Conservation (phyloP, 192 early-diverging fungal species). For the Podila verticillata region DNA sequence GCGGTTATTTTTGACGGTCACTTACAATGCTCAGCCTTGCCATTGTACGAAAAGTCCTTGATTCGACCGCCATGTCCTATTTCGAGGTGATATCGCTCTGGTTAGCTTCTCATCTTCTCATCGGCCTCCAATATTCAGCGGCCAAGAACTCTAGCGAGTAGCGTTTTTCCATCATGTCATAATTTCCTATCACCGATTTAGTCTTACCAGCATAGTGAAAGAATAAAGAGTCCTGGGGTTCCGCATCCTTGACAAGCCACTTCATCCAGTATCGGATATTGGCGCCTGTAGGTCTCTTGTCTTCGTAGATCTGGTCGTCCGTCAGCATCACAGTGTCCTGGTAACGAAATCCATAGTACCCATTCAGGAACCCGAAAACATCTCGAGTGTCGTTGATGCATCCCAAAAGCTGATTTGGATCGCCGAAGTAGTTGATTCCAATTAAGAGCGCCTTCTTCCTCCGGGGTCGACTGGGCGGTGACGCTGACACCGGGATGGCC, state of each 20-base stretch:
- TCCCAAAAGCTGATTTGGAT: constrained; percentile 49
- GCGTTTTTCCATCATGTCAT: too few species aligned
- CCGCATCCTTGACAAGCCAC: constrained; percentile 73
- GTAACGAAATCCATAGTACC: constrained; percentile 65
- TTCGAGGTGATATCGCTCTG: neutral
- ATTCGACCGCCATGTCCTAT: constrained; percentile 54
- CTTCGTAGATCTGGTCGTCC: constrained; percentile 68
- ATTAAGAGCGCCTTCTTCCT: constrained; percentile 64
- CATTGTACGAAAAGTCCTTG: constrained; percentile 52
- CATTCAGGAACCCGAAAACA: constrained; percentile 66
- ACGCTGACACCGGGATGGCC: constrained; percentile 8
- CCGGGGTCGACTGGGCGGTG: constrained; percentile 19
- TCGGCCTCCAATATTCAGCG: too few species aligned
- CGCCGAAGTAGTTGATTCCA: constrained; percentile 70
- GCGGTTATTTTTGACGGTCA: neutral
- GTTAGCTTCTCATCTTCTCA: neutral
- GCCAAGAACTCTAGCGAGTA: neutral
- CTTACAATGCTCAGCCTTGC: constrained; percentile 46
- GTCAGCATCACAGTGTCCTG: constrained; percentile 71
- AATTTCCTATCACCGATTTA: neutral
- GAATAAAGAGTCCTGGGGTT: constrained; percentile 78
- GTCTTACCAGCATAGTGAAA: constrained; percentile 83
- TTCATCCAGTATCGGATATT: constrained; percentile 71
- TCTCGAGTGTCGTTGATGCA: constrained; percentile 53
- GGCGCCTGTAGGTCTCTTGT: constrained; percentile 58